phyloP scores from a whole-genome alignment of 257 asterid genomes.

The Solanum pimpinellifolium region DNA sequence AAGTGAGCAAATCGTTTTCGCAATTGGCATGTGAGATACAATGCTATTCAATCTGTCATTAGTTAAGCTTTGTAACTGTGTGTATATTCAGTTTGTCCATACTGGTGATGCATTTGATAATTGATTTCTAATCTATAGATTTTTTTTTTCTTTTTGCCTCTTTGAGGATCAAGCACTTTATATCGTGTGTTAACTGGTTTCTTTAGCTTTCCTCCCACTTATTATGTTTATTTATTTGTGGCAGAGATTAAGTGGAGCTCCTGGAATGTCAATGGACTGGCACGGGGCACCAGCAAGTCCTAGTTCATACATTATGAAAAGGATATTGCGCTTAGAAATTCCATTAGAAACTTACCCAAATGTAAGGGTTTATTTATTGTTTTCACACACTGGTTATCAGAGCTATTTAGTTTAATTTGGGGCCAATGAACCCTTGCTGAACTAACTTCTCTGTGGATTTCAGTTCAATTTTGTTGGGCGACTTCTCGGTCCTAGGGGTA shows the following conservation, averaged over 20 bases:
- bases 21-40: not conserved
- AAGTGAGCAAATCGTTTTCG: not conserved
- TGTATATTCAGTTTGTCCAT: not conserved
- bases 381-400: not conserved
- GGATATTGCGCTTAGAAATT: slow-evolving; percentile 85
- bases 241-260: slow-evolving; percentile 77
- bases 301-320: slow-evolving; percentile 77
- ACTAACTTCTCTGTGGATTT: slow-evolving; percentile 1
- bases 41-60: not conserved
- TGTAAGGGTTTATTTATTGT: slow-evolving; percentile 25
- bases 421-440: not conserved
- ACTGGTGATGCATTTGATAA: not conserved
- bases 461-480: slow-evolving; percentile 98
- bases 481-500: slow-evolving; percentile 95
- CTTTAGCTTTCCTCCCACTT: not conserved
- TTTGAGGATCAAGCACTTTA: not conserved
- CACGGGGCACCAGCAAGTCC: slow-evolving; percentile 99
- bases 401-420: not conserved
- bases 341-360: slow-evolving; percentile 90
- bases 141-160: not conserved
- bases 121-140: not conserved
- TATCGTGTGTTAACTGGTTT: not conserved
- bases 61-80: not conserved
- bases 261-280: slow-evolving; percentile 99
- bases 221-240: not conserved